Conservation (phyloP, 768 basidiomycete species). For the Tylopilus subfusipes region DNA sequence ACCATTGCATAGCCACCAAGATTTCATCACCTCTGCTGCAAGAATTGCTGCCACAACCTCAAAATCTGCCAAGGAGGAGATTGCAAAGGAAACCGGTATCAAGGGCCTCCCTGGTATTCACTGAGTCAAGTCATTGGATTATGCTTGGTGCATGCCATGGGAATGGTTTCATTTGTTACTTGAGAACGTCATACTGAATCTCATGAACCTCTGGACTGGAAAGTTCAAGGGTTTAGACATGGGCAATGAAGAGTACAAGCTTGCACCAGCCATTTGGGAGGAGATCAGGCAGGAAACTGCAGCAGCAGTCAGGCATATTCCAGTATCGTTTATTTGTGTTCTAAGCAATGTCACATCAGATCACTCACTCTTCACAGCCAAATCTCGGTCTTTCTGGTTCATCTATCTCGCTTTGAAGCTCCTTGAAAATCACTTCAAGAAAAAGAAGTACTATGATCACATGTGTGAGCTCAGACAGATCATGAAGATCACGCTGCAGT, state of each 20-base stretch:
- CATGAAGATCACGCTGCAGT: constrained; percentile 7
- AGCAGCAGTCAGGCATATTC: constrained; percentile 19
- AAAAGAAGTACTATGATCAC: constrained; percentile 15
- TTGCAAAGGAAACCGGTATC: constrained; percentile 32
- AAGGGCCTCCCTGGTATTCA: constrained; percentile 28
- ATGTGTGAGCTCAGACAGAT: constrained; percentile 1
- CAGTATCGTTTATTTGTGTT: constrained; percentile 29
- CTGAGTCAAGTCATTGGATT: not conserved
- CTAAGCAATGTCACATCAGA: constrained; percentile 33
- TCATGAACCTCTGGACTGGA: too few relatives aligned
- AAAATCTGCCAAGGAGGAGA: constrained; percentile 1
- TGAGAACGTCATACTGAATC: too few relatives aligned
- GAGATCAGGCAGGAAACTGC: constrained; percentile 27
- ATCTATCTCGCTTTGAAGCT: constrained; percentile 17
- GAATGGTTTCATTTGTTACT: not conserved
- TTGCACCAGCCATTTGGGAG: not conserved
- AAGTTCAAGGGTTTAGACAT: too few relatives aligned
- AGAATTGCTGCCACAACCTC: constrained; percentile 26
- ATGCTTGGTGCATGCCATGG: not conserved
- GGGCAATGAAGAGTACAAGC: not conserved
- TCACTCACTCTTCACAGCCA: constrained; percentile 6
- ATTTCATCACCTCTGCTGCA: constrained; percentile 24
- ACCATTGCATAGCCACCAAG: constrained; percentile 33
- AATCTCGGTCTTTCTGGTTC: constrained; percentile 23
- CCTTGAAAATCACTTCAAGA: constrained; percentile 4